Conservation (phyloP, 345 rosid species). For the Murraya koenigii region DNA sequence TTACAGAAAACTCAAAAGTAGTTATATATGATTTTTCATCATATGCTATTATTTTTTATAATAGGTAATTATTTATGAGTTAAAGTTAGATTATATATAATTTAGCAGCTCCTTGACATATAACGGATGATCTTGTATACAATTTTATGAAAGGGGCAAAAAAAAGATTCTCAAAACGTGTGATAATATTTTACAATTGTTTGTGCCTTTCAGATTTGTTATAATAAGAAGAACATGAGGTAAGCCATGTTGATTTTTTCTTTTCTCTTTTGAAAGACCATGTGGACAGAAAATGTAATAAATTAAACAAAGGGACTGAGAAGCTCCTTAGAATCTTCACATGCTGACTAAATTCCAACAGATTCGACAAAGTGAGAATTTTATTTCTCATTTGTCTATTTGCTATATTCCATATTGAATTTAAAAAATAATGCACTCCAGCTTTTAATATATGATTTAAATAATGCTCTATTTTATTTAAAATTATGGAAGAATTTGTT, state of each 20-base stretch:
- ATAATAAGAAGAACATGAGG: neutral
- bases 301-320: neutral
- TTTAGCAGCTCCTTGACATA: too few relatives aligned
- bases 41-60: too few relatives aligned
- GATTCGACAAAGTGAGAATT: constrained; percentile 22
- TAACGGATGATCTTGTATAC: too few relatives aligned
- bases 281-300: neutral
- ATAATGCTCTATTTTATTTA: neutral
- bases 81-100: too few relatives aligned
- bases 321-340: constrained; percentile 16
- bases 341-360: constrained; percentile 32
- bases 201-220: neutral
- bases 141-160: too few relatives aligned
- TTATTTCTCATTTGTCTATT: constrained; percentile 4
- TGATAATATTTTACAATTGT: neutral
- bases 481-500: constrained; percentile 26
- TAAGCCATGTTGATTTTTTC: constrained; percentile 3
- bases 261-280: too few relatives aligned
- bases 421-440: neutral
- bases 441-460: neutral
- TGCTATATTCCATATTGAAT: constrained; percentile 8
- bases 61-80: too few relatives aligned
- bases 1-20: too few relatives aligned
- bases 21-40: too few relatives aligned
- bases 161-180: too few relatives aligned